phyloP scores from a whole-genome alignment of 768 basidiomycete species.

The Strobilomyces confusus region DNA sequence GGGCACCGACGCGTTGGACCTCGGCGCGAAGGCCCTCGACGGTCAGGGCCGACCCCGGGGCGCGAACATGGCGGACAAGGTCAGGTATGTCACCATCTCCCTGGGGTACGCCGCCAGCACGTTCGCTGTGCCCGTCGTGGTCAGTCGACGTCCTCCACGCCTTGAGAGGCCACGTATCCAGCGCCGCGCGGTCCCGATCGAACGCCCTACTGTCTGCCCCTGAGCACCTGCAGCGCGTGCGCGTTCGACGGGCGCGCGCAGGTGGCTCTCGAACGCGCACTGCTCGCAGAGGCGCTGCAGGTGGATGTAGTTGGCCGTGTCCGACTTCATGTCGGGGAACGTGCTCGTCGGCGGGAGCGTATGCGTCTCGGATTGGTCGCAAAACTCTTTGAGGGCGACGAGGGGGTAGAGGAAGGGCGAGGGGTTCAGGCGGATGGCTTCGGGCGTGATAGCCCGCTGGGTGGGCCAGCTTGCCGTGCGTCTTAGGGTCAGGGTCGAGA shows the following conservation, averaged over 20 bases:
- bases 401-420: conserved; percentile 79
- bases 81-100: conserved; percentile 65
- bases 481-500: too few species aligned
- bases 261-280: conserved; percentile 45
- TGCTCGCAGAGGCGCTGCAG: conserved; percentile 88
- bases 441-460: conserved; percentile 43
- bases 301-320: conserved; percentile 75
- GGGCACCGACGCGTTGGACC: conserved; percentile 47
- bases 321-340: conserved; percentile 95
- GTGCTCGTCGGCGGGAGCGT: conserved; percentile 81
- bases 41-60: conserved; percentile 36
- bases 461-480: too few species aligned
- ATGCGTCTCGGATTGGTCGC: conserved; percentile 47
- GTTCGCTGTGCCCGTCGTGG: conserved; percentile 32
- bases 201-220: conserved; percentile 62
- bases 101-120: conserved; percentile 43
- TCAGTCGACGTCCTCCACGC: neutral
- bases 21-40: conserved; percentile 50
- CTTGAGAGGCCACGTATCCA: conserved; percentile 38
- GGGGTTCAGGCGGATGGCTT: conserved; percentile 40
- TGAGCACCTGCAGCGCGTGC: conserved; percentile 64
- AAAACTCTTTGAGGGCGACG: conserved; percentile 65
- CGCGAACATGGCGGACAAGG: conserved; percentile 57
- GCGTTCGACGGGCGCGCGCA: conserved; percentile 55
- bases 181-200: conserved; percentile 42